Evolutionary conservation across 139 green algal genomes (phyloP).

Genomic region (Chlorella vulgaris): DNA sequence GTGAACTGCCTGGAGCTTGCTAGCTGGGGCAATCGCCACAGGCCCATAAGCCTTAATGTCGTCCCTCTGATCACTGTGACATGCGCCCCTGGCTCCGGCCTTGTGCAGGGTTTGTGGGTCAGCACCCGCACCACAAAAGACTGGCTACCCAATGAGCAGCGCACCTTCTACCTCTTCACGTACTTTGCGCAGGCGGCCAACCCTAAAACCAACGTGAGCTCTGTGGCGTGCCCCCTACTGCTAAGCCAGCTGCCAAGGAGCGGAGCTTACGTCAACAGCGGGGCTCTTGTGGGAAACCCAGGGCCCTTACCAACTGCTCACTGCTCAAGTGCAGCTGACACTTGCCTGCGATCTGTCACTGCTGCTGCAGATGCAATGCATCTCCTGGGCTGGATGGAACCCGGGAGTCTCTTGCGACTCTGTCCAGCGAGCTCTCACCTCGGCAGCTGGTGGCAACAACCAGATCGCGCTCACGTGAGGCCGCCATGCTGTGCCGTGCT

Average conservation of each 20-base stretch:
- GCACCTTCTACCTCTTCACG: slow-evolving; percentile 1
- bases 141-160: background rate
- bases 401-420: background rate
- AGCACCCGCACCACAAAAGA: background rate
- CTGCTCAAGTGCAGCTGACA: background rate
- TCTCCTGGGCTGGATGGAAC: slow-evolving; percentile 9
- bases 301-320: no score
- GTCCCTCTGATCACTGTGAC: background rate
- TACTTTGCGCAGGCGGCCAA: background rate
- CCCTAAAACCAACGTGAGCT: background rate
- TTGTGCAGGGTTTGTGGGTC: slow-evolving; percentile 5
- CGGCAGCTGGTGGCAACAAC: background rate
- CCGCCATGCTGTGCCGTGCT: background rate
- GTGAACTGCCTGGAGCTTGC: no score
- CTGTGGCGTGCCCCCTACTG: no score
- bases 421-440: background rate
- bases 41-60: no score
- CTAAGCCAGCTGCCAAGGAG: no score
- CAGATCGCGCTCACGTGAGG: slow-evolving; percentile 19
- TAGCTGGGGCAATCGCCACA: no score
- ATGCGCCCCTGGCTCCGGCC: background rate
- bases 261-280: no score
- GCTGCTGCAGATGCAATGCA: slow-evolving; percentile 6
- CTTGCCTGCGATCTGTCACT: background rate
- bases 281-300: no score